Conservation (phyloP, 2,329 filamentous ascomycete species). For the Zymoseptoria crescenta region DNA sequence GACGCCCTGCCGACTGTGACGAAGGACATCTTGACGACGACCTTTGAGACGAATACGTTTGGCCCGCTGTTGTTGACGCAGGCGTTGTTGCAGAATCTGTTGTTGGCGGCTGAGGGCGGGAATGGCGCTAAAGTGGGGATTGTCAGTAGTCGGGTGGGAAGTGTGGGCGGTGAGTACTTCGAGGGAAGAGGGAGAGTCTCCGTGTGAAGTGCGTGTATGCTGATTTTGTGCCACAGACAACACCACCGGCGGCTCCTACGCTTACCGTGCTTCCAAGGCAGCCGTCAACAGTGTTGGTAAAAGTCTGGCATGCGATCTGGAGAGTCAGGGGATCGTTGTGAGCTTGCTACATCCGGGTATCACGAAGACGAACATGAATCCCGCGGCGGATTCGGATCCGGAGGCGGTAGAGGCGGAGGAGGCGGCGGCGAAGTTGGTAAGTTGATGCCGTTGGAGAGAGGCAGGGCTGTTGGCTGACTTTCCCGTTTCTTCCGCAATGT, state of each 20-base stretch:
- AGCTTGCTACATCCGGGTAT: constrained; percentile 39
- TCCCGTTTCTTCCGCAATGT: not conserved
- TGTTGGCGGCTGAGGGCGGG: constrained; percentile 15
- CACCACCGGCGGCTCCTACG: constrained; percentile 35
- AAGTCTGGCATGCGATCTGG: constrained; percentile 37
- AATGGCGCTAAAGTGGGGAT: constrained; percentile 32
- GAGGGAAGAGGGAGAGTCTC: no score
- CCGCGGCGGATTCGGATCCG: constrained; percentile 15
- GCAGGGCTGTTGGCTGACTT: not conserved
- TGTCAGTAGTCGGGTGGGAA: constrained; percentile 38
- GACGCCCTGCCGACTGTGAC: constrained; percentile 31
- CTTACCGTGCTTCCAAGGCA: constrained; percentile 39
- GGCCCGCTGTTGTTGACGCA: constrained; percentile 40
- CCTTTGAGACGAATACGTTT: constrained; percentile 40
- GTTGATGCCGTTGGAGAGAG: not conserved
- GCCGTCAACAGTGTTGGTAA: constrained; percentile 40
- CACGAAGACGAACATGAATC: constrained; percentile 33
- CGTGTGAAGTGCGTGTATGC: not conserved
- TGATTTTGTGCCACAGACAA: constrained; percentile 25
- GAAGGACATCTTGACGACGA: constrained; percentile 25
- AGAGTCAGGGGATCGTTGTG: constrained; percentile 33
- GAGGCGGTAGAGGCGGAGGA: constrained; percentile 39
- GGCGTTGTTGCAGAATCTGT: constrained; percentile 37
- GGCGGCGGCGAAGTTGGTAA: constrained; percentile 35
- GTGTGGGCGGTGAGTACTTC: constrained; percentile 26